Evolutionary conservation across 164 flowering plant species (phyloP).

Genomic region (Magnolia changhungtana): DNA sequence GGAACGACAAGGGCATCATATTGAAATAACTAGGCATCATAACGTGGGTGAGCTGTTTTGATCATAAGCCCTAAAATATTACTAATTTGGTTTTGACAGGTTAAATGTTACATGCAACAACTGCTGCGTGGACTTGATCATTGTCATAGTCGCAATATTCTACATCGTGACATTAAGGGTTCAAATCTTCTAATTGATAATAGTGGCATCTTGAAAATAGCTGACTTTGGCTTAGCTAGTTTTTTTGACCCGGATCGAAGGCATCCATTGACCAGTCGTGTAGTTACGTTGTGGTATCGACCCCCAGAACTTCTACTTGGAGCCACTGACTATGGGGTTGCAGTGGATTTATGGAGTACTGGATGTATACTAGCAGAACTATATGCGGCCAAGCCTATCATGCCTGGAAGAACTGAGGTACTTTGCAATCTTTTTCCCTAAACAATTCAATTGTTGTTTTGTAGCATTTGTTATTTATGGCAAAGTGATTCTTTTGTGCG

Average conservation of each 20-base stretch:
- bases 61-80: neutral
- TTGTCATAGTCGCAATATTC: conserved; percentile 79
- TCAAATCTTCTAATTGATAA: conserved; percentile 94
- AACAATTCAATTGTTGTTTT: no score
- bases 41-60: no score
- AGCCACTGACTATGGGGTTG: conserved; percentile 80
- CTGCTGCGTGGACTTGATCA: conserved; percentile 87
- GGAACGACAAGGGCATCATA: no score
- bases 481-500: no score
- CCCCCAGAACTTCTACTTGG: conserved; percentile 98
- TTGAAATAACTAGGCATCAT: no score
- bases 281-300: conserved; percentile 95
- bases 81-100: conserved; percentile 38
- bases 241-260: conserved; percentile 65
- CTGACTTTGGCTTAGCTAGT: conserved; percentile 95
- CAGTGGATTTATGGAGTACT: conserved; percentile 96
- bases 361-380: conserved; percentile 97
- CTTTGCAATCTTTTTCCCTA: neutral
- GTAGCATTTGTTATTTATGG: no score
- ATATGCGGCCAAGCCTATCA: conserved; percentile 95
- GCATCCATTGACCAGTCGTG: conserved; percentile 91
- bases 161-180: conserved; percentile 97
- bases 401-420: conserved; percentile 99
- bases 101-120: conserved; percentile 95
- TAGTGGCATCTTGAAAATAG: conserved; percentile 83